Evolutionary conservation across 2,329 filamentous ascomycete genomes (phyloP).

Genomic region (Didymosphaeria variabile): DNA sequence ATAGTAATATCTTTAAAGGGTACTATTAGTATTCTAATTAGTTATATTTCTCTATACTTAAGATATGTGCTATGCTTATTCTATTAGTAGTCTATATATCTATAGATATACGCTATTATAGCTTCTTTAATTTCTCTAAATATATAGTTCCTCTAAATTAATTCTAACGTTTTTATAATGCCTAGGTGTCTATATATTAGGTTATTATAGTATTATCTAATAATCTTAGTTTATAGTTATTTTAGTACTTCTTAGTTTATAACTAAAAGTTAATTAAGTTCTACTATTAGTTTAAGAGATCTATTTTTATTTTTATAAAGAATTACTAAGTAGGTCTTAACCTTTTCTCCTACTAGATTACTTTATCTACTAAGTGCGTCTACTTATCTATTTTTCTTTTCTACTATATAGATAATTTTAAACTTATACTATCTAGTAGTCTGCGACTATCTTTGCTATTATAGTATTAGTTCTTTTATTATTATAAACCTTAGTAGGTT

Average conservation of each 20-base stretch:
- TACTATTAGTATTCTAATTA: conserved; percentile 9
- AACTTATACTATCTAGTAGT: no score
- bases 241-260: neutral
- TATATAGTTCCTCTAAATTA: neutral
- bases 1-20: conserved; percentile 10
- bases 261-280: conserved; percentile 2
- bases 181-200: neutral
- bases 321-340: neutral
- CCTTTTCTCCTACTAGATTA: neutral
- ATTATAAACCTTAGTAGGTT: no score
- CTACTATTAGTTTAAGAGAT: neutral
- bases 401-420: neutral
- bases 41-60: conserved; percentile 19
- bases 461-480: no score
- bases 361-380: neutral
- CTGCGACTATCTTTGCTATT: no score
- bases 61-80: conserved; percentile 13
- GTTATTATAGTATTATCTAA: conserved; percentile 3
- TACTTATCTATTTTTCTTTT: neutral
- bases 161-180: conserved; percentile 1
- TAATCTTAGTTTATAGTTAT: neutral
- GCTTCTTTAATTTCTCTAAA: conserved; percentile 2
- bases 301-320: neutral
- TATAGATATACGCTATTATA: neutral
- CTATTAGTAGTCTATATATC: conserved; percentile 14